phyloP scores from a whole-genome alignment of 1,284 basidiomycete species.

The Chalciporus piperatoides region DNA sequence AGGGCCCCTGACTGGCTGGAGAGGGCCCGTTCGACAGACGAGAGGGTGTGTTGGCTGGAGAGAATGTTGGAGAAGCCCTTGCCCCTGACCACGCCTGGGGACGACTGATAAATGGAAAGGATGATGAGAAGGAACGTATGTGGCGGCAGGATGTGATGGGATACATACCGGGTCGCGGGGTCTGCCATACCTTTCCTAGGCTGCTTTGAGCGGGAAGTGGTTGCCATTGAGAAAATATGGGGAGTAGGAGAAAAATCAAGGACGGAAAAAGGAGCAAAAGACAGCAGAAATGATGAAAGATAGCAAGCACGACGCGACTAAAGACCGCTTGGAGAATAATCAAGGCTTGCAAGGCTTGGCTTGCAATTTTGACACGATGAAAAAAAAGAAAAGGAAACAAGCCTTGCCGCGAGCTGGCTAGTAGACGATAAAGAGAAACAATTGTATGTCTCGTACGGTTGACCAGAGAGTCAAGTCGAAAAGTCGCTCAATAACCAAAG shows the following conservation, averaged over 20 bases:
- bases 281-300: conserved; percentile 36
- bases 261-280: conserved; percentile 31
- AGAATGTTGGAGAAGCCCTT: conserved; percentile 64
- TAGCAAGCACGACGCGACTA: conserved; percentile 34
- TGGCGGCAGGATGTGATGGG: conserved; percentile 15
- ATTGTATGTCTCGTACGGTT: conserved; percentile 30
- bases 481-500: conserved; percentile 31
- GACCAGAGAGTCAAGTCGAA: conserved; percentile 28
- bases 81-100: conserved; percentile 58
- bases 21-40: conserved; percentile 46
- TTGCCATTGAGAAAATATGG: conserved; percentile 47
- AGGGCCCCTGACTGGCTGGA: conserved; percentile 37
- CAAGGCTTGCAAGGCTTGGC: conserved; percentile 21
- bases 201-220: conserved; percentile 56
- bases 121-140: conserved; percentile 10
- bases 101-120: conserved; percentile 40
- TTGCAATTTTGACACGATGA: conserved; percentile 21
- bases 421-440: conserved; percentile 25
- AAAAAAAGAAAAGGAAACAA: conserved; percentile 19
- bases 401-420: conserved; percentile 25
- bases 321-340: conserved; percentile 23
- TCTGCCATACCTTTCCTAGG: conserved; percentile 56
- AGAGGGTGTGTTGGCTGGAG: conserved; percentile 46
- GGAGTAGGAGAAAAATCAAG: conserved; percentile 31
- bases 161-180: conserved; percentile 51